Conservation (phyloP, 2,329 filamentous ascomycete genomes). For the Fusarium sp. region DNA sequence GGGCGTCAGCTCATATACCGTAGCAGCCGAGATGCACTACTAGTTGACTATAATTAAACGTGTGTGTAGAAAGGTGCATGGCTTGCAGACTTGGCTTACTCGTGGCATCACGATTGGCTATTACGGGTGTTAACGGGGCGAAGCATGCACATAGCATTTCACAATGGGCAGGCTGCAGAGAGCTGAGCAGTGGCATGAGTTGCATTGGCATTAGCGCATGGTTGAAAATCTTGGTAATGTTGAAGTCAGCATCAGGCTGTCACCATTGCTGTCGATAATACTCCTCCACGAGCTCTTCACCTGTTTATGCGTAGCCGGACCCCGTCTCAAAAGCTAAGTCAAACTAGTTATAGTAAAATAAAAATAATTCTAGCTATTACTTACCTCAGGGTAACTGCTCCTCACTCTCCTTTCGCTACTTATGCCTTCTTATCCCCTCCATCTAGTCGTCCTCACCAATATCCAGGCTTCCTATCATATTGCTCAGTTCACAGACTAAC, state of each 20-base stretch:
- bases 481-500: no score
- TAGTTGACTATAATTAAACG: neutral
- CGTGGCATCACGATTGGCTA: neutral
- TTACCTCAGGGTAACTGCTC: no score
- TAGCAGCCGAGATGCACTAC: neutral
- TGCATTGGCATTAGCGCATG: no score
- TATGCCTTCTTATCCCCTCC: no score
- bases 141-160: neutral
- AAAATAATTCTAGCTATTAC: no score
- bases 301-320: neutral
- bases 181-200: neutral
- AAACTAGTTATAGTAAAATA: no score
- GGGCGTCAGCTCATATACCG: neutral
- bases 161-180: neutral
- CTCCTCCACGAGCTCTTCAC: neutral
- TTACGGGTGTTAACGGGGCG: neutral
- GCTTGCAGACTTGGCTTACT: neutral
- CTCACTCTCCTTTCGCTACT: no score
- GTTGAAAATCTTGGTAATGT: no score
- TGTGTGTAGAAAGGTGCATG: neutral
- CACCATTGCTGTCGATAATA: neutral
- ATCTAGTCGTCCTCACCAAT: no score
- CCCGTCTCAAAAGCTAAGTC: conserved; percentile 29
- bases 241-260: neutral
- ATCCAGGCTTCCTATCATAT: no score